phyloP scores from a whole-genome alignment of 768 basidiomycete species.

The Boletus speciosus region DNA sequence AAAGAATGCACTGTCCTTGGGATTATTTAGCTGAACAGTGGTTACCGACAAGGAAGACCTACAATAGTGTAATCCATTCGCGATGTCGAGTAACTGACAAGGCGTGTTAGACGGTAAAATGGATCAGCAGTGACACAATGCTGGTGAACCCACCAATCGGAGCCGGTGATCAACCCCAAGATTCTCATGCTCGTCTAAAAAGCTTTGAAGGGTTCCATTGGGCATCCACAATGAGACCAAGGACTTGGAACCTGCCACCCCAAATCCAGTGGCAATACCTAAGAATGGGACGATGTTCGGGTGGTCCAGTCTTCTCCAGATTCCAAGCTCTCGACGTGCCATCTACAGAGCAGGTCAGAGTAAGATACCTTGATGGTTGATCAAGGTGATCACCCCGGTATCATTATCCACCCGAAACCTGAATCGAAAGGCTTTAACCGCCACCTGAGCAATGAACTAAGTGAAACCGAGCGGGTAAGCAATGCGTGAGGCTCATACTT shows the following conservation, averaged over 20 bases:
- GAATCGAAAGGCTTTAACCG: slow-evolving; percentile 1
- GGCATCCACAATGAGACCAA: not conserved
- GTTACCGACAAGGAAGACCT: not conserved
- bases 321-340: slow-evolving; percentile 1
- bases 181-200: not conserved
- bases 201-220: not conserved
- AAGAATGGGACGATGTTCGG: slow-evolving; percentile 1
- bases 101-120: not conserved
- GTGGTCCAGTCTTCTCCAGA: slow-evolving; percentile 1
- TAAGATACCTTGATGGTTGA: not conserved
- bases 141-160: not conserved
- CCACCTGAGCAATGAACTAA: not conserved
- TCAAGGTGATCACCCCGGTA: not conserved
- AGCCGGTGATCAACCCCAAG: not conserved
- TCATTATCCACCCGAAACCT: not conserved
- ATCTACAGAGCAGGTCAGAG: not conserved
- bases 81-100: not conserved
- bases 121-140: not conserved
- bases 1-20: not conserved
- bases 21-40: not conserved
- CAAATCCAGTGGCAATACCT: not conserved
- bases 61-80: not conserved
- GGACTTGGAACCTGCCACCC: not conserved
- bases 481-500: not conserved
- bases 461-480: not conserved